These are phyloP conservation scores for Voacanga thouarsii DNA, from an alignment of 257 asterid genomes.

Conservation along the genomic window DNA sequence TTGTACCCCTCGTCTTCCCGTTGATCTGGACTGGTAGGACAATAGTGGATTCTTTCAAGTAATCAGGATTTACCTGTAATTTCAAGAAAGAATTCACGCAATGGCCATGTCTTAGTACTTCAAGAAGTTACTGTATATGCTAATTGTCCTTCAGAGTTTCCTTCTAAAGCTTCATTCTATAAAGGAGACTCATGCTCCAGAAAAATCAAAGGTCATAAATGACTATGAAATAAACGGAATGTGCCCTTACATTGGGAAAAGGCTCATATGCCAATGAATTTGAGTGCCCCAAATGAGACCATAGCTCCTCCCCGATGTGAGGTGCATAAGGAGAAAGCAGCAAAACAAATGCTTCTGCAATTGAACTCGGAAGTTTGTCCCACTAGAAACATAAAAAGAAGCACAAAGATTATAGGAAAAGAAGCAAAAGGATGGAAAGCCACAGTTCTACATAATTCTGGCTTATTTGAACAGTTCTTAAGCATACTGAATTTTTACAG, in stretches of 20 bases:
- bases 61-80: constrained; percentile 69
- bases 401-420: background rate
- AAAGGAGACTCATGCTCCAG: background rate
- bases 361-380: constrained; percentile 79
- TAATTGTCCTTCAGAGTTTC: background rate
- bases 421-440: background rate
- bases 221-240: background rate
- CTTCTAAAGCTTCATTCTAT: background rate
- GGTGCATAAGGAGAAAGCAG: constrained; percentile 97
- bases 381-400: constrained; percentile 49
- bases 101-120: background rate
- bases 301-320: constrained; percentile 95
- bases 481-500: background rate
- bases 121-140: background rate
- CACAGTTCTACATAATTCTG: background rate
- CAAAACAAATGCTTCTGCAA: constrained; percentile 64
- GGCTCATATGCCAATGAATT: constrained; percentile 71
- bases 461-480: background rate
- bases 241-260: constrained; percentile 63
- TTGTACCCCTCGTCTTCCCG: constrained; percentile 93
- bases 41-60: constrained; percentile 63
- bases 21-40: constrained; percentile 86
- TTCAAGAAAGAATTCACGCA: background rate
- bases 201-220: background rate
- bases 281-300: constrained; percentile 83